Conservation (phyloP, 805 yeast genomes). For the Saccharomycopsis sp. region DNA sequence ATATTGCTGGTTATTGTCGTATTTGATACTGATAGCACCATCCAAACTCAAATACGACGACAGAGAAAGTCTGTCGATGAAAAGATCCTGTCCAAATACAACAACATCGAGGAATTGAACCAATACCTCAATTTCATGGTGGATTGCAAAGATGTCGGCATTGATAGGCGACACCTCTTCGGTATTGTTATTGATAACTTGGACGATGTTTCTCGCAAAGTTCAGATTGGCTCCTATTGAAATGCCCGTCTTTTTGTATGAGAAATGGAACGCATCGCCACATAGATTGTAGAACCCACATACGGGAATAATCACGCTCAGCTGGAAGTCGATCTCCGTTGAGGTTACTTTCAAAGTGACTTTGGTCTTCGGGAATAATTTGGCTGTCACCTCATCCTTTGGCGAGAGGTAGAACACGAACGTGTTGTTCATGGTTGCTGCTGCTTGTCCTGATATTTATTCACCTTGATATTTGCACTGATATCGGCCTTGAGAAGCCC, state of each 20-base stretch:
- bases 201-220: not conserved
- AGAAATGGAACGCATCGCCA: not conserved
- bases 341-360: not conserved
- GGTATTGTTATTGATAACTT: not conserved
- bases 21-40: not conserved
- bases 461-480: too few relatives aligned
- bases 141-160: not conserved
- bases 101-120: not conserved
- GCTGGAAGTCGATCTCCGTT: not conserved
- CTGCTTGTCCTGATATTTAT: too few relatives aligned
- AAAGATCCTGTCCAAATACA: not conserved
- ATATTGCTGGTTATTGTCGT: not conserved
- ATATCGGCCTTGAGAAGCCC: too few relatives aligned
- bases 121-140: not conserved
- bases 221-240: not conserved
- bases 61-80: constrained; percentile 1
- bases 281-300: not conserved
- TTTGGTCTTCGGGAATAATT: not conserved
- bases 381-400: not conserved
- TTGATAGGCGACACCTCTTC: not conserved
- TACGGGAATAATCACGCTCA: not conserved
- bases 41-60: not conserved
- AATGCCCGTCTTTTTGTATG: not conserved
- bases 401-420: not conserved
- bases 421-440: not conserved